A percentile compares a stretch with the other conserved stretches of the same genome.
These are phyloP conservation scores for Lunasporangiospora selenospora DNA, from an alignment of 192 early-diverging fungal species.

Conservation along the genomic window DNA sequence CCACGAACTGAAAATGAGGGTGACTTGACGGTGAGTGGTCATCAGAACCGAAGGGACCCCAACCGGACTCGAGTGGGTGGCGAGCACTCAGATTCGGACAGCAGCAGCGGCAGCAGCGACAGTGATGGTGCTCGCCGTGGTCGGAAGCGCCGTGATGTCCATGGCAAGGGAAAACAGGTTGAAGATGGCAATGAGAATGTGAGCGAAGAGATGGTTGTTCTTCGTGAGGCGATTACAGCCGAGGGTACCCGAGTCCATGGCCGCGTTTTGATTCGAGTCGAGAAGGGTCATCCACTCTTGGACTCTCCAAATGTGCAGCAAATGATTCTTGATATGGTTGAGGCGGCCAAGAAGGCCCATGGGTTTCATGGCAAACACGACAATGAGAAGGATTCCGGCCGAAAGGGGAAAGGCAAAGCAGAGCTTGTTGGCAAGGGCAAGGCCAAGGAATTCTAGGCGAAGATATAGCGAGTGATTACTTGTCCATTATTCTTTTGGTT, in stretches of 20 bases:
- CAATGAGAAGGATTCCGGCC: background rate
- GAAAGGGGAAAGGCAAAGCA: background rate
- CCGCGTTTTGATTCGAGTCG: slow-evolving; percentile 14
- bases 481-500: too few relatives aligned
- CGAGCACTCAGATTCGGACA: background rate
- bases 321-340: slow-evolving; percentile 9
- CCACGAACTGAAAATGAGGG: background rate
- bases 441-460: slow-evolving; percentile 1
- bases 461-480: too few relatives aligned
- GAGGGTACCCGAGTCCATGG: slow-evolving; percentile 9
- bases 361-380: slow-evolving; percentile 13
- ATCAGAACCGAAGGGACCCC: slow-evolving; percentile 3
- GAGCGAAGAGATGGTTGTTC: slow-evolving; percentile 6
- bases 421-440: slow-evolving; percentile 24
- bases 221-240: background rate
- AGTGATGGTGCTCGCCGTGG: too few relatives aligned
- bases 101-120: too few relatives aligned
- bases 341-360: slow-evolving; percentile 34
- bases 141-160: too few relatives aligned
- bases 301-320: slow-evolving; percentile 33
- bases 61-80: slow-evolving; percentile 23
- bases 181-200: slow-evolving; percentile 1
- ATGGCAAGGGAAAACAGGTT: too few relatives aligned
- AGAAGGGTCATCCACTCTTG: slow-evolving; percentile 30
- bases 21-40: background rate